These are phyloP conservation scores for Dicorynia guianensis DNA, from an alignment of 306 rosid species.

Conservation along the genomic window DNA sequence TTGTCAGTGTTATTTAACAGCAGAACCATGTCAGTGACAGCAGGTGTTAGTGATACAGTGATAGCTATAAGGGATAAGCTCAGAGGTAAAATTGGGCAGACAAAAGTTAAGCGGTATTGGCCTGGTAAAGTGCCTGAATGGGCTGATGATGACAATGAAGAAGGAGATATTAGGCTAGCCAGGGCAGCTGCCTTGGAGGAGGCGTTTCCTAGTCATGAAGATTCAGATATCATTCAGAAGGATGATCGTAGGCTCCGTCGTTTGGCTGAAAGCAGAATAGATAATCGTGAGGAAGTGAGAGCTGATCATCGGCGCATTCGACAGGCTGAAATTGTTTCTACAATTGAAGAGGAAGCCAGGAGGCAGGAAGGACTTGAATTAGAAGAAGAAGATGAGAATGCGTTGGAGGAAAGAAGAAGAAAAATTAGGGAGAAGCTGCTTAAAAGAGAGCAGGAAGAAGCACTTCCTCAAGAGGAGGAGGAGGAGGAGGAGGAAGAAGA, in stretches of 20 bases:
- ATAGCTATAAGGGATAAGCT: slow-evolving; percentile 92
- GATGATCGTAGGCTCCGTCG: slow-evolving; percentile 89
- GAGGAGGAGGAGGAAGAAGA: slow-evolving; percentile 76
- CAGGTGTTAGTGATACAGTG: slow-evolving; percentile 91
- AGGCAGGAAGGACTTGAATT: slow-evolving; percentile 89
- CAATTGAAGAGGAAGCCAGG: slow-evolving; percentile 85
- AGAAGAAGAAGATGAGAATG: slow-evolving; percentile 79
- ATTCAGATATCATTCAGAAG: slow-evolving; percentile 55
- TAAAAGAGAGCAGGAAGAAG: slow-evolving; percentile 89
- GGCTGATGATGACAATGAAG: slow-evolving; percentile 84
- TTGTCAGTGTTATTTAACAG: slow-evolving; percentile 15
- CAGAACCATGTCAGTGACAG: slow-evolving; percentile 85
- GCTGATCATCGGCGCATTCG: slow-evolving; percentile 93
- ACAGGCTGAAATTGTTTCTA: slow-evolving; percentile 92
- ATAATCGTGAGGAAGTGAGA: slow-evolving; percentile 88
- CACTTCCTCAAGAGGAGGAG: slow-evolving; percentile 76
- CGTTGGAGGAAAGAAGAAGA: slow-evolving; percentile 82
- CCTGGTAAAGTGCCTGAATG: slow-evolving; percentile 97
- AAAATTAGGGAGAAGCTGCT: slow-evolving; percentile 73
- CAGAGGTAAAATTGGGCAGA: slow-evolving; percentile 92
- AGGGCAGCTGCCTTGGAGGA: slow-evolving; percentile 72
- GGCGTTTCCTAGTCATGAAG: slow-evolving; percentile 73
- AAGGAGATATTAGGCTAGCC: slow-evolving; percentile 66
- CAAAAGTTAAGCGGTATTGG: slow-evolving; percentile 93
- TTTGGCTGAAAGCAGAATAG: slow-evolving; percentile 78